A percentile compares a stretch with the other conserved stretches of the same genome.
Conservation (phyloP, 768 basidiomycete genomes). For the Ramaria sp. region DNA sequence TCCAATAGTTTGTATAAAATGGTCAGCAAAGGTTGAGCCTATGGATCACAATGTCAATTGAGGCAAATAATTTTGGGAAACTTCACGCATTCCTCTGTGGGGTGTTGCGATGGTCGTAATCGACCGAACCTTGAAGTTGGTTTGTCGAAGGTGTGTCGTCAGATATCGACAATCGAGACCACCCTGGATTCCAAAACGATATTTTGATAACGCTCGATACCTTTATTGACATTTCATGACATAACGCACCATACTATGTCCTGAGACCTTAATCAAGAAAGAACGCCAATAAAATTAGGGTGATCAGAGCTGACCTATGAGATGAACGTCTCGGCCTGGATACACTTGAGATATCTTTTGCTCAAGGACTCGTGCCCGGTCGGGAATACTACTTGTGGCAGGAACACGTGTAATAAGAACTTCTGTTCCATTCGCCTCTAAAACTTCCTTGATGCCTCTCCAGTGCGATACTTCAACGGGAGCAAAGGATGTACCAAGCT, state of each 20-base stretch:
- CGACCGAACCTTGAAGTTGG: conserved; percentile 71
- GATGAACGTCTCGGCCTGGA: conserved; percentile 75
- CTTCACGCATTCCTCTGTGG: conserved; percentile 37
- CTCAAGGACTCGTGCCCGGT: conserved; percentile 86
- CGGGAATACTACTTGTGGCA: conserved; percentile 78
- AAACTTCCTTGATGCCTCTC: conserved; percentile 91
- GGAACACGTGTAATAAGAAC: conserved; percentile 92
- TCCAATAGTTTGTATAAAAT: conserved; percentile 71
- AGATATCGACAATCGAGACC: conserved; percentile 89
- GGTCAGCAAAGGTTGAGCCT: conserved; percentile 89
- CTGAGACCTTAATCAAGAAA: conserved; percentile 11
- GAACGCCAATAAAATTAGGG: conserved; percentile 11
- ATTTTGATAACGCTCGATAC: not conserved
- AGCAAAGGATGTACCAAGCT: conserved; percentile 60
- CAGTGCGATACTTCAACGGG: conserved; percentile 88
- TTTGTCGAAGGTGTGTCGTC: conserved; percentile 68
- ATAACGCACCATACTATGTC: conserved; percentile 9
- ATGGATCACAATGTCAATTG: not conserved
- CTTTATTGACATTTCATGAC: not conserved
- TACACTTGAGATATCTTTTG: conserved; percentile 69
- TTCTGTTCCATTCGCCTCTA: conserved; percentile 80
- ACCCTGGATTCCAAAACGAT: conserved; percentile 43
- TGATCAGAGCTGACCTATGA: conserved; percentile 43
- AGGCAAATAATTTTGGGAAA: not conserved
- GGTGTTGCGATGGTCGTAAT: conserved; percentile 94